A percentile compares a stretch with the other conserved stretches of the same genome.
These are phyloP conservation scores for Cercospora nicotianae DNA, from an alignment of 2,329 filamentous ascomycete genomes.

Conservation along the genomic window DNA sequence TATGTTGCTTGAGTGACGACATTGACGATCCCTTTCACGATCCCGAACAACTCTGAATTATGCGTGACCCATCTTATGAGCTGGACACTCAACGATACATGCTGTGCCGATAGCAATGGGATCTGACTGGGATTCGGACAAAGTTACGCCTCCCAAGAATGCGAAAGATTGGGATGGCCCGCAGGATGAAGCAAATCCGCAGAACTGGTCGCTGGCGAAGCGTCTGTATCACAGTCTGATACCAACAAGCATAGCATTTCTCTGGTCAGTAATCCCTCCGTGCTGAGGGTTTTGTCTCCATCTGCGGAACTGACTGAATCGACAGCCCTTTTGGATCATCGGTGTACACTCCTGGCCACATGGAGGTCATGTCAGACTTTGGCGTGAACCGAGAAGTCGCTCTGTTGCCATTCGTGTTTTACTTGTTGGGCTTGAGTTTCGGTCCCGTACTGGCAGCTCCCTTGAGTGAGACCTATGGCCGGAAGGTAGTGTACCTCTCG, in stretches of 20 bases:
- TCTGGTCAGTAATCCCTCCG: background rate
- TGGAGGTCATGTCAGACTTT: slow-evolving; percentile 55
- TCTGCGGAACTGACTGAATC: background rate
- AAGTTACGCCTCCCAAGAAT: background rate
- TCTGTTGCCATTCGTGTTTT: slow-evolving; percentile 59
- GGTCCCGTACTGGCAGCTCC: slow-evolving; percentile 60
- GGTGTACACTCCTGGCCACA: slow-evolving; percentile 25
- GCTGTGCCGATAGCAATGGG: background rate
- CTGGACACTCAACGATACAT: background rate
- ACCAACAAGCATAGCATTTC: slow-evolving; percentile 22
- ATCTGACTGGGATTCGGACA: slow-evolving; percentile 20
- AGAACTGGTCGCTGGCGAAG: slow-evolving; percentile 25
- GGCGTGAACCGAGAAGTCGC: slow-evolving; percentile 56
- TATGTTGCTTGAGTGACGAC: background rate
- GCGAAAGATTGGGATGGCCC: slow-evolving; percentile 22
- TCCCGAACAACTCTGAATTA: background rate
- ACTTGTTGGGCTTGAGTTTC: slow-evolving; percentile 60
- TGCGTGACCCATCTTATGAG: background rate
- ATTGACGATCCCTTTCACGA: background rate
- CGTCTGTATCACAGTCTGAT: slow-evolving; percentile 12
- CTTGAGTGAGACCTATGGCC: slow-evolving; percentile 59
- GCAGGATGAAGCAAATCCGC: slow-evolving; percentile 26
- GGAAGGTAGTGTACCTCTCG: slow-evolving; percentile 54
- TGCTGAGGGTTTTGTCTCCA: background rate
- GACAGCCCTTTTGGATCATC: slow-evolving; percentile 33